Percentiles rank a stretch among this genome's conserved stretches.
phyloP scores from a whole-genome alignment of 2,329 filamentous ascomycete genomes.

The Geosmithia morbida region DNA sequence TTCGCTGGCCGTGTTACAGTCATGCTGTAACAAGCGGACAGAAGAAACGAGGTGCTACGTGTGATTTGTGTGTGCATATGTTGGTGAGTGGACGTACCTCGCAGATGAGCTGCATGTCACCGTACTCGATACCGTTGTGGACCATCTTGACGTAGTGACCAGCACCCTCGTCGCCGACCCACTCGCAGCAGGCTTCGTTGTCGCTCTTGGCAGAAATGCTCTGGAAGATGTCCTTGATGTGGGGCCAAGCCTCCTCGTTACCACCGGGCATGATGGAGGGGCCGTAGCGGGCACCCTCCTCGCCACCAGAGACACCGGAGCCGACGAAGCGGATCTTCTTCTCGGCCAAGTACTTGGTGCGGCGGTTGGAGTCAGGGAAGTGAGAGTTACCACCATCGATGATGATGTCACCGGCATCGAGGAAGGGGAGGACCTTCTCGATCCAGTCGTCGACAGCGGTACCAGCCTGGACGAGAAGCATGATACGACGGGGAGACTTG shows the following conservation, averaged over 20 bases:
- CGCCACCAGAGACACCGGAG: conserved; percentile 94
- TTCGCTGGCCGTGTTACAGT: too few species aligned
- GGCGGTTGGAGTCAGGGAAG: conserved; percentile 97
- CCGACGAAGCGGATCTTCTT: conserved; percentile 96
- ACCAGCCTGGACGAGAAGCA: conserved; percentile 98
- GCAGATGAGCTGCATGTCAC: conserved; percentile 99
- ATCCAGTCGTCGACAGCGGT: conserved; percentile 99
- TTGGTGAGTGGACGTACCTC: conserved; percentile 48
- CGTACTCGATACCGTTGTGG: conserved; percentile 99
- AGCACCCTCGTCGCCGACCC: conserved; percentile 98
- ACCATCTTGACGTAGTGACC: conserved; percentile 99
- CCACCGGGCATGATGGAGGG: conserved; percentile 98
- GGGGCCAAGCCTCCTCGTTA: conserved; percentile 93
- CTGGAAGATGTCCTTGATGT: conserved; percentile 99
- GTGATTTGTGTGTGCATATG: too few species aligned
- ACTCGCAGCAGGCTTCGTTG: conserved; percentile 95
- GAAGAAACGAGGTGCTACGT: too few species aligned
- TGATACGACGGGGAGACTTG: conserved; percentile 91
- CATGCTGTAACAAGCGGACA: too few species aligned
- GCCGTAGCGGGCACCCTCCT: conserved; percentile 96
- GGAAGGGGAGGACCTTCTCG: conserved; percentile 74
- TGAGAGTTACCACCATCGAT: conserved; percentile 98
- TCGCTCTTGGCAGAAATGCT: conserved; percentile 95
- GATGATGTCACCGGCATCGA: conserved; percentile 88
- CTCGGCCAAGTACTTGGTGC: conserved; percentile 68